Evolutionary conservation across 257 asterid species (phyloP), one percentile per base, ranked within the genome.

Genomic region (Nicotiana tomentosiformis): DNA sequence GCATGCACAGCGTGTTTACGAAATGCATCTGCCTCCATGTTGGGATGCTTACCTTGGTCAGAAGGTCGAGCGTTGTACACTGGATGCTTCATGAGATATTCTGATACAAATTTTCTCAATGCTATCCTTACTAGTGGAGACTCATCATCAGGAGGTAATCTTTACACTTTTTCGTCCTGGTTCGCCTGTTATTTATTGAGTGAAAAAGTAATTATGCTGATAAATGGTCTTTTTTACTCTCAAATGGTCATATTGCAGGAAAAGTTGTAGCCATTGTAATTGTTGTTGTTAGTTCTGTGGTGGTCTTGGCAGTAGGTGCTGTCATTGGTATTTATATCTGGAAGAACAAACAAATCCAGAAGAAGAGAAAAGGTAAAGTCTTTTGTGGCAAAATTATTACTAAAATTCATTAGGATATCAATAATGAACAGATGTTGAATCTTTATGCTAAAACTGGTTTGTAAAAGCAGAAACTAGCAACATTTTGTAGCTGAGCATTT

Each of bases 21-120:
- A 81, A 91, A 85, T 20, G 97, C 97, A 1, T 82, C 92, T 37
- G 82, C 77, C 0, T 86, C 92, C 8, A 65, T 91, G 32, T 56
- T 57, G 39, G 80, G 91, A 6, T 93, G 97, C 86, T 84, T 92
- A 83, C 97, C 97, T 37, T 72, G 87, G 79, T 89, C 94, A 0
- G 93, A 90, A 83, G 97, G 97, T 23, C 85, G 90, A 78, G 97
- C 95, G 1, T 57, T 93, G n/a, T 84, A 90, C 74, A 90, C 97
- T 0, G 97, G 97, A 49, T 93, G 97, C 60, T 86, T 92, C 84
- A 57, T 93, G 90, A 89, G 95, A 82, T 93, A 91, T 77, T 91
- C 97, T 4, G 95, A 88, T 61, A 82, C 82, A 17, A 82, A 91
- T 80, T 93, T 93, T 84, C 95, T 93, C 64, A 92, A 91, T 86